Evolutionary conservation across 306 rosid genomes (phyloP).

Genomic region (Erythrophleum fordii): DNA sequence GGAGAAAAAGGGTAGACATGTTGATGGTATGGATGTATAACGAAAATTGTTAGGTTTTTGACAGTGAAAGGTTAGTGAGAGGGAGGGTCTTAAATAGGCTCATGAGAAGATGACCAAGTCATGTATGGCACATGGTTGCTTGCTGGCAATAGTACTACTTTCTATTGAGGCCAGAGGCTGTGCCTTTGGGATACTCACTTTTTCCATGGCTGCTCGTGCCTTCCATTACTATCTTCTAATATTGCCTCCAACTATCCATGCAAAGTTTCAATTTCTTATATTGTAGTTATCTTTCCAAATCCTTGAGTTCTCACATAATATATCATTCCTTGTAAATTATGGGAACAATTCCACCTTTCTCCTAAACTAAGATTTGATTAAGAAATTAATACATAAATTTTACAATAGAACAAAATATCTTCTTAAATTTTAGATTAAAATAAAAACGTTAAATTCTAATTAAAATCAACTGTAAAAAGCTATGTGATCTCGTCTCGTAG

Average conservation of each 20-base stretch:
- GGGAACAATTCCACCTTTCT: too few species aligned
- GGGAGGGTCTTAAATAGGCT: conserved; percentile 58
- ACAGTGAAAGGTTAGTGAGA: neutral
- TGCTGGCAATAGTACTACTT: conserved; percentile 32
- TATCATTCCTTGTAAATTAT: too few species aligned
- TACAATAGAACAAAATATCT: too few species aligned
- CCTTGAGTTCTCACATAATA: too few species aligned
- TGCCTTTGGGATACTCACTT: conserved; percentile 37
- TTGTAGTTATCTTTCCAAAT: too few species aligned
- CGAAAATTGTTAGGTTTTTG: conserved; percentile 2
- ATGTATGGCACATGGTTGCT: conserved; percentile 41
- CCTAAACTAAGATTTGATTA: too few species aligned
- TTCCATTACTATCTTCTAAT: conserved; percentile 42
- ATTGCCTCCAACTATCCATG: conserved; percentile 15
- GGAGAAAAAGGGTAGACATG: neutral
- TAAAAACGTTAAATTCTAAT: too few species aligned
- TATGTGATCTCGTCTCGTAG: too few species aligned
- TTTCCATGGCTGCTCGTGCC: conserved; percentile 58
- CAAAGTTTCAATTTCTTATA: neutral
- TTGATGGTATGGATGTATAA: neutral
- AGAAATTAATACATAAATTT: too few species aligned
- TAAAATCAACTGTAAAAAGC: too few species aligned
- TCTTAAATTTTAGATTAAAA: too few species aligned
- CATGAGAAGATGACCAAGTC: conserved; percentile 60
- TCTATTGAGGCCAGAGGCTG: conserved; percentile 12